phyloP scores from a whole-genome alignment of 1,139 yeast species.

The Debaryomyces nepalensis region DNA sequence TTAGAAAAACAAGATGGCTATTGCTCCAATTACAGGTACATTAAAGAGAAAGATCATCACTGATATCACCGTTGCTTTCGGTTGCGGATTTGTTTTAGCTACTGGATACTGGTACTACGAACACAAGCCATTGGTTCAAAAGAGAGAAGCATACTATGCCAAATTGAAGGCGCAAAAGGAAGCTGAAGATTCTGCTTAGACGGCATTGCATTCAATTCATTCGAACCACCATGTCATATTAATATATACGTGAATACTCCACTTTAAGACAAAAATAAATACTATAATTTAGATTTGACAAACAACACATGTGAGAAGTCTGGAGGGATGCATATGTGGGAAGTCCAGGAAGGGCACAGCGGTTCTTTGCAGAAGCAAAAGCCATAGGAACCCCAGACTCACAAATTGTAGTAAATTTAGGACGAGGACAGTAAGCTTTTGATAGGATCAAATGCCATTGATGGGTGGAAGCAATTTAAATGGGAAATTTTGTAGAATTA shows the following conservation, averaged over 20 bases:
- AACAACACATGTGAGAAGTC: neutral
- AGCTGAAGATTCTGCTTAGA: constrained; percentile 53
- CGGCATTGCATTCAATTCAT: constrained; percentile 8
- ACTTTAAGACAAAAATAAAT: constrained; percentile 2
- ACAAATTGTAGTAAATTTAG: neutral
- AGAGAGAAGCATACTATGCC: constrained; percentile 87
- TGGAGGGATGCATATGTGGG: neutral
- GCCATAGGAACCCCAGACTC: neutral
- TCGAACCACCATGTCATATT: constrained; percentile 6
- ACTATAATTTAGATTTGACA: neutral
- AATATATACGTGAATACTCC: constrained; percentile 3
- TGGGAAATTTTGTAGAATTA: neutral
- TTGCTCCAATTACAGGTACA: constrained; percentile 89
- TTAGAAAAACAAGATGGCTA: constrained; percentile 59
- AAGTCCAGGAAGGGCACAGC: too few relatives aligned
- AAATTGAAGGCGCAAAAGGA: constrained; percentile 73
- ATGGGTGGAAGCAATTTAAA: neutral
- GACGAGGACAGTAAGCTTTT: neutral
- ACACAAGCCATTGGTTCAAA: constrained; percentile 72
- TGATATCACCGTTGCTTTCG: constrained; percentile 74
- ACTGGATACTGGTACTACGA: constrained; percentile 40
- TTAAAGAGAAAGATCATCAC: constrained; percentile 81
- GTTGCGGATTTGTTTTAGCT: constrained; percentile 43
- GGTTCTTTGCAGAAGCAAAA: neutral
- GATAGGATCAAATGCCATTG: neutral